phyloP scores from a whole-genome alignment of 352 stramenopile species.

The Thraustotheca clavata region DNA sequence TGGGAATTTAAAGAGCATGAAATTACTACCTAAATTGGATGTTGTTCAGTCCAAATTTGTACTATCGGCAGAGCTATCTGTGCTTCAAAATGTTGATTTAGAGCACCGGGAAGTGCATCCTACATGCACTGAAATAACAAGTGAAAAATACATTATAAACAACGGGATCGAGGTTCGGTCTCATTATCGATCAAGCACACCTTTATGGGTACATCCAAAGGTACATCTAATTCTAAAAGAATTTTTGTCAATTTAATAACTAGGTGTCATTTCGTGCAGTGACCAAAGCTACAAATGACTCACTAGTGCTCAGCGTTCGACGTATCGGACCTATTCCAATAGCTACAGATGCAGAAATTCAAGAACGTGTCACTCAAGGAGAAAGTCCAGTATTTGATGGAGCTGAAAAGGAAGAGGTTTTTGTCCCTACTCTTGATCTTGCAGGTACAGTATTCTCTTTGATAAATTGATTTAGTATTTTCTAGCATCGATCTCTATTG shows the following conservation, averaged over 20 bases:
- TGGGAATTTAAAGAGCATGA: neutral
- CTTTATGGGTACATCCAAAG: slow-evolving; percentile 16
- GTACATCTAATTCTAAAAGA: neutral
- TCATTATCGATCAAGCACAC: neutral
- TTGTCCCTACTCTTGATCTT: slow-evolving; percentile 6
- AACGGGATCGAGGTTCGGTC: neutral
- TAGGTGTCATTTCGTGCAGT: slow-evolving; percentile 8
- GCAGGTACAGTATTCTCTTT: neutral
- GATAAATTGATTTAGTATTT: neutral
- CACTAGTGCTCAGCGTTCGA: neutral
- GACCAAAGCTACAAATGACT: neutral
- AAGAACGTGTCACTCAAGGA: slow-evolving; percentile 9
- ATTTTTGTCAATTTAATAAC: no score
- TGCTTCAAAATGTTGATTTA: neutral
- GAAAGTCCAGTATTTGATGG: slow-evolving; percentile 16
- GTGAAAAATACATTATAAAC: neutral
- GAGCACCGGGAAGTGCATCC: neutral
- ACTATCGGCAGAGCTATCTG: neutral
- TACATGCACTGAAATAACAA: neutral
- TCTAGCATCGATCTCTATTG: slow-evolving; percentile 12
- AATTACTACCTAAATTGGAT: neutral
- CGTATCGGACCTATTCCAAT: slow-evolving; percentile 8
- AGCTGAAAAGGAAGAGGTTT: neutral
- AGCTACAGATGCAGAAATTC: neutral
- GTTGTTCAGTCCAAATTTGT: neutral